phyloP scores from a whole-genome alignment of 78 protist species.

The Cyanophora paradoxa region DNA sequence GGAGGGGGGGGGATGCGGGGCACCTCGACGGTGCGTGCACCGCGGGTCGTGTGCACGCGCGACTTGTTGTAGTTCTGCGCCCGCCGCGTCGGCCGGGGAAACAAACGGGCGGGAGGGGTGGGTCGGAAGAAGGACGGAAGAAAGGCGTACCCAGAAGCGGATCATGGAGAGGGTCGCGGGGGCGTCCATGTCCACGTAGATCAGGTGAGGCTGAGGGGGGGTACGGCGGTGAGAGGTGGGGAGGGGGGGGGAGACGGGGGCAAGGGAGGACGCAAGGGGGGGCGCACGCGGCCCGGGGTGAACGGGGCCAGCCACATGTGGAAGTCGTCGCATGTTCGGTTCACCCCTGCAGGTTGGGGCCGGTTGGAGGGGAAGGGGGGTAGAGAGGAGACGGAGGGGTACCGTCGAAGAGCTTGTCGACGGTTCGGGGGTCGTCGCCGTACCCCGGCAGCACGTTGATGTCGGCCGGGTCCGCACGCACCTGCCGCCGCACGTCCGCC shows the following conservation, averaged over 20 bases:
- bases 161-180: conserved; percentile 21
- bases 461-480: conserved; percentile 53
- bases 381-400: background rate
- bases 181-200: conserved; percentile 31
- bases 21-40: conserved; percentile 39
- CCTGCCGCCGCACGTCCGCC: background rate
- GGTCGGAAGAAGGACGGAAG: too few relatives aligned
- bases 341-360: background rate
- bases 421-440: conserved; percentile 53
- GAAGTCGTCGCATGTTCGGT: conserved; percentile 66
- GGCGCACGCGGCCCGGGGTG: conserved; percentile 22
- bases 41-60: conserved; percentile 54
- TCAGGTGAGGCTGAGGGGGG: conserved; percentile 20
- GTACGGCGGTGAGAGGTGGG: background rate
- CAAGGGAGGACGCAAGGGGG: background rate
- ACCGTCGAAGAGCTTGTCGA: conserved; percentile 53
- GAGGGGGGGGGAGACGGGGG: background rate
- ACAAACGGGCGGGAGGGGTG: too few relatives aligned
- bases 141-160: conserved; percentile 42
- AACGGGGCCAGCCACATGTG: conserved; percentile 78
- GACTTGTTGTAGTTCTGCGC: conserved; percentile 69
- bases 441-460: conserved; percentile 35
- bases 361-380: background rate
- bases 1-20: too few relatives aligned
- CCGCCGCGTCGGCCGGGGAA: background rate